Base-by-base conservation (phyloP, 495 filamentous ascomycete genomes). In the Platismatia glauca region DNA sequence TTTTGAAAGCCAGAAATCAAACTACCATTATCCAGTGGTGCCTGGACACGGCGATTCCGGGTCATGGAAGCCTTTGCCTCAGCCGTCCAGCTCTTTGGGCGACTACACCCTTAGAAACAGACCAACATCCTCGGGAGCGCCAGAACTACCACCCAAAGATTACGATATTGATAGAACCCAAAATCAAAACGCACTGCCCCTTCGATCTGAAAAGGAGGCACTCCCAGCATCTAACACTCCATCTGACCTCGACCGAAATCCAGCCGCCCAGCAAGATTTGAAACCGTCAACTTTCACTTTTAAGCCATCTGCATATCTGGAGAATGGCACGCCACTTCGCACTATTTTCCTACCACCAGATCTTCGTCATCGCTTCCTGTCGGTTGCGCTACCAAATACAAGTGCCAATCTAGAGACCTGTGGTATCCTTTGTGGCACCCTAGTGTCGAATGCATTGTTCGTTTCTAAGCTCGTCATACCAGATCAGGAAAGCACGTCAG, bases 371-470 rank as follows among this genome's bases (percentile, higher is more conserved):
- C 72, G 73, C 18, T 98, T 98, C 72, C 78, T 97, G 15, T 68
- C 77, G 4, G 70, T 89, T 22, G 94, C 91, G 6, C 73, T 79
- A 0, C 71, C 83, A 20, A 97, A 97, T 71, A 97, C 95, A 0
- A 75, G 74, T 31, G 78, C 75, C 9, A 95, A 94, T 58, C 79
- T 97, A 20, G 94, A 98, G 74, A 97, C 92, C 60, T 97, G 93
- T 73, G 94, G 92, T 29, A 88, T 98, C 58, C 82, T 98, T 22
- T 95, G 90, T 71, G 94, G 93, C 7, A 95, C 89, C 0, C 76
- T 91, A 8, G 87, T 96, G 68, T 90, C 90, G 55, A 97, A 97
- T 74, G 94, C 94, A 0, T 77, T 97, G 3, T 97, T 98, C 75
- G 86, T 98, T 59, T 87, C 84, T 6, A 83, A 84, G 57, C 81